Percentiles rank a stretch among this genome's conserved stretches.
phyloP scores from a whole-genome alignment of 2,329 filamentous ascomycete species.

The Fusarium multiceps region DNA sequence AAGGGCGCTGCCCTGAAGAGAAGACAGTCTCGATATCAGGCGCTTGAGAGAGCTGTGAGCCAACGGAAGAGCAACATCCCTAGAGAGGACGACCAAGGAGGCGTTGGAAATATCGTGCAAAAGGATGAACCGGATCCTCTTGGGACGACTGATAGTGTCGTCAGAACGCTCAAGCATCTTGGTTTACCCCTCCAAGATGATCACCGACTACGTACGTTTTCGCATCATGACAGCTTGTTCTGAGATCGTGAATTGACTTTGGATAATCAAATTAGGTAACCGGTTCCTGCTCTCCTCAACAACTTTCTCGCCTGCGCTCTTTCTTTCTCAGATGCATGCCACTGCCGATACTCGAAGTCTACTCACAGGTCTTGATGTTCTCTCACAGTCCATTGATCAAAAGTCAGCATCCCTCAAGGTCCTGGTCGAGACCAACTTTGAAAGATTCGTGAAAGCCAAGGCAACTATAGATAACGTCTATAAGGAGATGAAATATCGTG shows the following conservation, averaged over 20 bases:
- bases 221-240: slow-evolving; percentile 11
- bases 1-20: slow-evolving; percentile 62
- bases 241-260: slow-evolving; percentile 32
- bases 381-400: slow-evolving; percentile 94
- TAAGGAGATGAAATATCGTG: slow-evolving; percentile 90
- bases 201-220: slow-evolving; percentile 72
- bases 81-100: slow-evolving; percentile 73
- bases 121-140: slow-evolving; percentile 93
- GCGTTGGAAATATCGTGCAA: slow-evolving; percentile 81
- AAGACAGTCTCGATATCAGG: slow-evolving; percentile 84
- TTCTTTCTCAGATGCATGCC: slow-evolving; percentile 91
- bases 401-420: slow-evolving; percentile 97
- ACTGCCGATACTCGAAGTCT: slow-evolving; percentile 85
- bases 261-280: slow-evolving; percentile 68
- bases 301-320: slow-evolving; percentile 91
- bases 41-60: slow-evolving; percentile 80
- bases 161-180: slow-evolving; percentile 79
- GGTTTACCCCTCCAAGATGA: slow-evolving; percentile 89
- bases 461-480: slow-evolving; percentile 99
- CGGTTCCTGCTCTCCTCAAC: slow-evolving; percentile 96
- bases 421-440: slow-evolving; percentile 96
- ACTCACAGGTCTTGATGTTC: slow-evolving; percentile 82
- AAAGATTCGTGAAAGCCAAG: slow-evolving; percentile 96
- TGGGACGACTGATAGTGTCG: slow-evolving; percentile 87
- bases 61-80: slow-evolving; percentile 73